These are phyloP conservation scores for Quercus aquifolioides DNA, from an alignment of 306 rosid species.

Conservation along the genomic window DNA sequence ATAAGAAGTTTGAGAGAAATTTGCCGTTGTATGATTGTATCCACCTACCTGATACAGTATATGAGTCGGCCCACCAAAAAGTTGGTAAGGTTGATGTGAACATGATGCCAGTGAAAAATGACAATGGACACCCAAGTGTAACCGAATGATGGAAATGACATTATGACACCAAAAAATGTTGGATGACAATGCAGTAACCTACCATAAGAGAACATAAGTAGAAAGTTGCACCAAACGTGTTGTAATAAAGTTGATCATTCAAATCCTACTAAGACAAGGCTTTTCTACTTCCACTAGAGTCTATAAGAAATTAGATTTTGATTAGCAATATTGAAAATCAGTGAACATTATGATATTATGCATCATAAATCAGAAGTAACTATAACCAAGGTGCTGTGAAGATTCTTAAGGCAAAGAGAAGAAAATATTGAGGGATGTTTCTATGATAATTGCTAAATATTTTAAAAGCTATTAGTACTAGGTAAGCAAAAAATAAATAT, in stretches of 20 bases:
- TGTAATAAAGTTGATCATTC: background rate
- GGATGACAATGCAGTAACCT: background rate
- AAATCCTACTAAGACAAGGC: background rate
- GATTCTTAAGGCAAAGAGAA: too few species aligned
- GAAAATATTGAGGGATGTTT: too few species aligned
- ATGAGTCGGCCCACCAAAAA: background rate
- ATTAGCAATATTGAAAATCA: too few species aligned
- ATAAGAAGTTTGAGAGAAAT: too few species aligned
- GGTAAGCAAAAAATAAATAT: too few species aligned
- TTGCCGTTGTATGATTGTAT: too few species aligned
- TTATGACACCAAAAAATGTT: background rate
- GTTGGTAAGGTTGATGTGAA: background rate
- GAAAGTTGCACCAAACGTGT: background rate
- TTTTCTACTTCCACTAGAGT: background rate
- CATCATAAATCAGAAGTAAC: too few species aligned
- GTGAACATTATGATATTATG: too few species aligned
- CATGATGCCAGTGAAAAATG: background rate
- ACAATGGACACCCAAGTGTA: background rate
- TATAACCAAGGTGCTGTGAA: too few species aligned
- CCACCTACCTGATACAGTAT: background rate
- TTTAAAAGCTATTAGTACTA: too few species aligned
- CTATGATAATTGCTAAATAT: too few species aligned
- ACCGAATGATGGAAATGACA: background rate
- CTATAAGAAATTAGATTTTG: background rate
- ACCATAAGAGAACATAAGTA: background rate